A percentile compares a stretch with the other conserved stretches of the same genome.
phyloP scores from a whole-genome alignment of 108 stramenopile genomes.

The Conticribra guillardii region DNA sequence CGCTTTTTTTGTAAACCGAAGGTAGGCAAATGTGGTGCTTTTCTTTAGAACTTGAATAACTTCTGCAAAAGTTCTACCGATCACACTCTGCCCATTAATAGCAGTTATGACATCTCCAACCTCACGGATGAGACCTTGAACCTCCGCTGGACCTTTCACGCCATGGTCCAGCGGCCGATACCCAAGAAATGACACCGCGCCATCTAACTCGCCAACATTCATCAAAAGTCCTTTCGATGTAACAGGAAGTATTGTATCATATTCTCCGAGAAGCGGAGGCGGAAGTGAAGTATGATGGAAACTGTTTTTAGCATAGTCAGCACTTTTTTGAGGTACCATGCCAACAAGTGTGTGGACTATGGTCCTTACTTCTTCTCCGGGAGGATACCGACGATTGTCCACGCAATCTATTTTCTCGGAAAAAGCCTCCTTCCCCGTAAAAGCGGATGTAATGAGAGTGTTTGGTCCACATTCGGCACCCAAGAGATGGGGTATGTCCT shows the following conservation, averaged over 20 bases:
- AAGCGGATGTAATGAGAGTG: not conserved
- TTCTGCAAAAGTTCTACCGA: constrained; percentile 82
- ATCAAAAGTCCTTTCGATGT: constrained; percentile 84
- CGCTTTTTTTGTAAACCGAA: constrained; percentile 70
- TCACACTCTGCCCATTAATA: constrained; percentile 75
- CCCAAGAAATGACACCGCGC: constrained; percentile 80
- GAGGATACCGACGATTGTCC: no score
- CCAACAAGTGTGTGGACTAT: constrained; percentile 33
- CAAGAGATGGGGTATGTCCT: constrained; percentile 60
- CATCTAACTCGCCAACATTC: constrained; percentile 86
- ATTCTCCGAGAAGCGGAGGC: constrained; percentile 76
- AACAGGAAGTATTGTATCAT: constrained; percentile 82
- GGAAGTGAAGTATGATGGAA: constrained; percentile 51
- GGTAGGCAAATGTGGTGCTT: constrained; percentile 68
- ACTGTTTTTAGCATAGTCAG: constrained; percentile 5
- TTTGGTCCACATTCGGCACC: constrained; percentile 68
- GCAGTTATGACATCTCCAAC: constrained; percentile 84
- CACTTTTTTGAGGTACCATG: constrained; percentile 26
- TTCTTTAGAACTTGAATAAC: constrained; percentile 73
- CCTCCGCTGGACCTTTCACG: constrained; percentile 74
- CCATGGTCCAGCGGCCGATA: constrained; percentile 71
- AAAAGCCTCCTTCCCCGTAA: no score
- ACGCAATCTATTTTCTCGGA: no score
- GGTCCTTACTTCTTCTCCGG: constrained; percentile 13
- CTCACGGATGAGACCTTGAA: constrained; percentile 64